Base-by-base conservation (phyloP, 2,329 filamentous ascomycete species). In the Tolypocladium paradoxum region DNA sequence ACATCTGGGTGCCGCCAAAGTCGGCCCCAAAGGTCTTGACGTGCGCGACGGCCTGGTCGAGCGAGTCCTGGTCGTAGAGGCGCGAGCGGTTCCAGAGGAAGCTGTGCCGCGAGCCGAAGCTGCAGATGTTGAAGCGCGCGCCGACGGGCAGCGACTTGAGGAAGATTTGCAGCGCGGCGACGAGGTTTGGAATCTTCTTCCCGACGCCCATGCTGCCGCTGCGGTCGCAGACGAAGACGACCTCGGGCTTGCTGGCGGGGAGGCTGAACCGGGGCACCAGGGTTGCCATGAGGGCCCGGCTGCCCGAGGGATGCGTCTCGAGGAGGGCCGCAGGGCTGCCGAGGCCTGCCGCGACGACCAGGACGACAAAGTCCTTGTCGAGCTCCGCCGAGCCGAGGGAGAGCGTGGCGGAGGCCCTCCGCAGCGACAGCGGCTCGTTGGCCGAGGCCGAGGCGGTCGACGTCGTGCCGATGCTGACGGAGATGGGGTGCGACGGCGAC, bases 221-320 rank as follows among this genome's bases (percentile, higher is more conserved):
- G 50, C 85, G 77, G 63, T 90, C 87, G 53, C 83, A 85, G 5
- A 90, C 70, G 58, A 90, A 89, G 20, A 90, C 79, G 24, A 90
- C 76, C 62, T 90, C 86, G 4, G 74, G 72, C 52, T 65, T 67
- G 9, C 75, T 71, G 0, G 75, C 63, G 0, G 81, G 79, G 0
- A 88, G 69, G n/a, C 73, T 72, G 67, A 88, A 88, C 56, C 81
- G 83, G 2, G 86, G 86, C 0, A 89, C 83, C 0, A 90, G 70
- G 0, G 85, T 87, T 0, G 78, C 71, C 84, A 90, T 88, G 54
- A 90, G 63, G 0, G 85, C 84, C 4, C 81, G 75, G 49, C 87
- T 82, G 52, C 80, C 73, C 0, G 77, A 77, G 0, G 84, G 77
- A 58, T 90, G 85, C 0, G 71, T 76, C 64, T 90, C 86, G 1